phyloP scores from a whole-genome alignment of 2,329 filamentous ascomycete species.

The Microsporum ferrugineum region DNA sequence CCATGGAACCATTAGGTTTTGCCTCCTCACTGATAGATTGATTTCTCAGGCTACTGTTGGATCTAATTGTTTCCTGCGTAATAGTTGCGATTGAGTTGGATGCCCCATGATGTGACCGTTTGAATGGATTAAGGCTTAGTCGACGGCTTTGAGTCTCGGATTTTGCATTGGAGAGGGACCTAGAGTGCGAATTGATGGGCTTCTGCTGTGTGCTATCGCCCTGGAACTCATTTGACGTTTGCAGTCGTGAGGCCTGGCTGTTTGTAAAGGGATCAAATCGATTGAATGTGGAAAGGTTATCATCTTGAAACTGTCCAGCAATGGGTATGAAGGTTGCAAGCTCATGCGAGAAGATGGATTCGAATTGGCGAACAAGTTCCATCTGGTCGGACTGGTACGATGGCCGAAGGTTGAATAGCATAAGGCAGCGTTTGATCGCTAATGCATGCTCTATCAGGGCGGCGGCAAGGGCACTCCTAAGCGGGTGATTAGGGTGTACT shows the following conservation, averaged over 20 bases:
- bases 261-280: constrained; percentile 21
- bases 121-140: constrained; percentile 36
- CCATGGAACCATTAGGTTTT: constrained; percentile 12
- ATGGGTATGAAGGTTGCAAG: constrained; percentile 48
- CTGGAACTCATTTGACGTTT: constrained; percentile 11
- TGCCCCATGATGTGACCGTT: constrained; percentile 27
- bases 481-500: constrained; percentile 33
- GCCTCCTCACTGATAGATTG: constrained; percentile 11
- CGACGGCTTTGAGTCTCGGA: constrained; percentile 17
- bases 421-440: constrained; percentile 71
- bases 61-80: constrained; percentile 14
- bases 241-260: constrained; percentile 18
- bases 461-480: constrained; percentile 71
- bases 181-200: constrained; percentile 14
- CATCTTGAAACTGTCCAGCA: constrained; percentile 37
- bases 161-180: neutral
- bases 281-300: constrained; percentile 34
- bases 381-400: constrained; percentile 39
- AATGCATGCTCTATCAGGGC: constrained; percentile 82
- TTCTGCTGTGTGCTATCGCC: constrained; percentile 25
- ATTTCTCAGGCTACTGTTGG: constrained; percentile 4
- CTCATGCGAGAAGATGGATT: constrained; percentile 47
- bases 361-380: constrained; percentile 30
- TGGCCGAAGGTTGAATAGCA: constrained; percentile 50
- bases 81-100: constrained; percentile 29